Conservation (phyloP, 139 green algal genomes). For the Chlorella sorokiniana region DNA sequence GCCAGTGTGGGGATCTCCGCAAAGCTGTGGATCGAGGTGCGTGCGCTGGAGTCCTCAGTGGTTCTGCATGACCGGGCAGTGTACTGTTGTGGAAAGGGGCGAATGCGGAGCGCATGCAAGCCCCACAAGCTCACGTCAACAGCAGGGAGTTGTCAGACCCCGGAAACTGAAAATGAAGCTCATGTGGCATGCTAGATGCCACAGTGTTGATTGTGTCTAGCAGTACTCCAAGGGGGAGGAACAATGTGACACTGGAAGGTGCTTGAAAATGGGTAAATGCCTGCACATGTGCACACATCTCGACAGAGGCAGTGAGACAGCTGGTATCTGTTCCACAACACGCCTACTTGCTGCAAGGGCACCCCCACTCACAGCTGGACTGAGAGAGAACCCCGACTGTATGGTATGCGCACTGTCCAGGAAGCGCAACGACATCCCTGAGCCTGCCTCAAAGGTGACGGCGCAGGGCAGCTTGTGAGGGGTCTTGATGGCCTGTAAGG, state of each 20-base stretch:
- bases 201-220: constrained; percentile 33
- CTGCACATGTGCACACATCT: neutral
- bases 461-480: constrained; percentile 18
- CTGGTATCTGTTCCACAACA: neutral
- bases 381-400: constrained; percentile 41
- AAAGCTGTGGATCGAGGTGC: constrained; percentile 17
- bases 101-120: neutral
- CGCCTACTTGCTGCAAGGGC: neutral
- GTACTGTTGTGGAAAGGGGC: neutral
- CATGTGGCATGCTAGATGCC: constrained; percentile 11
- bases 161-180: constrained; percentile 34
- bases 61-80: neutral
- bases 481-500: constrained; percentile 15
- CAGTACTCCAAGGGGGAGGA: constrained; percentile 14
- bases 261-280: constrained; percentile 23
- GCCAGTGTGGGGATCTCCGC: constrained; percentile 22
- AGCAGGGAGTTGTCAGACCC: constrained; percentile 26
- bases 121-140: constrained; percentile 15
- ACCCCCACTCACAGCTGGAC: constrained; percentile 14
- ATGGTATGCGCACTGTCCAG: constrained; percentile 27
- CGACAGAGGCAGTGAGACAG: neutral
- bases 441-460: constrained; percentile 8
- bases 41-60: neutral
- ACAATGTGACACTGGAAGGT: neutral
- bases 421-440: constrained; percentile 10